These are phyloP conservation scores for Coelastrella sp. DNA, from an alignment of 139 green algal species.

Conservation along the genomic window DNA sequence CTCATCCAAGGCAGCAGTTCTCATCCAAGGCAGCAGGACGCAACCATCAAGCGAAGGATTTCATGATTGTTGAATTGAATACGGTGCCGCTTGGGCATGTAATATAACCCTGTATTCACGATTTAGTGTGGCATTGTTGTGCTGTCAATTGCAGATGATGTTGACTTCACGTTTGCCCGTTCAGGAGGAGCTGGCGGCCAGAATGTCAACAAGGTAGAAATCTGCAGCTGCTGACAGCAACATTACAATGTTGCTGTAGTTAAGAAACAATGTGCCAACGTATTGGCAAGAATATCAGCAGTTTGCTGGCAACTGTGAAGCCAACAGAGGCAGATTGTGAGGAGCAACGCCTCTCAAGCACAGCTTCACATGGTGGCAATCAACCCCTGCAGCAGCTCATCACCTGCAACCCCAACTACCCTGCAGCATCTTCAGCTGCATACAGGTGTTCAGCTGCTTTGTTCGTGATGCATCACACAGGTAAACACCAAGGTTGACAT, in stretches of 20 bases:
- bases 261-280: too few relatives aligned
- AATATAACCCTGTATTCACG: neutral
- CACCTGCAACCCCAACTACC: neutral
- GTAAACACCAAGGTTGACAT: slow-evolving; percentile 98
- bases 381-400: too few relatives aligned
- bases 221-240: too few relatives aligned
- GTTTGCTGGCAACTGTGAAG: neutral
- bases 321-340: too few relatives aligned
- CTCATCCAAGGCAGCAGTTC: too few relatives aligned
- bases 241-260: too few relatives aligned
- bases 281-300: too few relatives aligned
- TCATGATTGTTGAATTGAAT: neutral
- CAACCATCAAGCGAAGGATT: too few relatives aligned
- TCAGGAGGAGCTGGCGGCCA: slow-evolving; percentile 93
- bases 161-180: slow-evolving; percentile 88
- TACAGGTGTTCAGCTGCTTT: neutral
- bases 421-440: slow-evolving; percentile 1
- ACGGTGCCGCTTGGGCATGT: neutral
- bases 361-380: too few relatives aligned
- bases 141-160: slow-evolving; percentile 79
- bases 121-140: too few relatives aligned
- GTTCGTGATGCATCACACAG: slow-evolving; percentile 29
- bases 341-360: too few relatives aligned
- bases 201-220: slow-evolving; percentile 96
- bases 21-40: too few relatives aligned